A percentile compares a stretch with the other conserved stretches of the same genome.
phyloP scores from a whole-genome alignment of 257 asterid species.

The Nyctanthes arbortristis region DNA sequence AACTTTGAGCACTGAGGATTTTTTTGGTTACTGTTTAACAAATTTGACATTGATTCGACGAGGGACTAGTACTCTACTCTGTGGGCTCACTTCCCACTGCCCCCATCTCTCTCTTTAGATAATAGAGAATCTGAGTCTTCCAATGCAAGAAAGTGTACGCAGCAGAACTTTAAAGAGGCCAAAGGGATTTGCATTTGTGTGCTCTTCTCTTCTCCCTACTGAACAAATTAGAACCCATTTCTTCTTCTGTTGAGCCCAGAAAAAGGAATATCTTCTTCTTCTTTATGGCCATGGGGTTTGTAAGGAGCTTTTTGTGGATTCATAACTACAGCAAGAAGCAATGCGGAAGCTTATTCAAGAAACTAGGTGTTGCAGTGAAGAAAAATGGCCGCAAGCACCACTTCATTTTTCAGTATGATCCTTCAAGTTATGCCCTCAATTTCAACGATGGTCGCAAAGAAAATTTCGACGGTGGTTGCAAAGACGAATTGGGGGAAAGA shows the following conservation, averaged over 20 bases:
- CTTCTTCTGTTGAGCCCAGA: neutral
- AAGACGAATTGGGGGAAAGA: conserved; percentile 9
- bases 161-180: conserved; percentile 25
- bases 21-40: conserved; percentile 30
- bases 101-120: conserved; percentile 14
- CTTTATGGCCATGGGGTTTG: conserved; percentile 23
- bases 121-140: conserved; percentile 64
- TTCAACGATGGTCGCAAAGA: conserved; percentile 64
- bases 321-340: conserved; percentile 48
- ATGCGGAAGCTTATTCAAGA: conserved; percentile 43
- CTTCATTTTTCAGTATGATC: conserved; percentile 57
- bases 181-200: conserved; percentile 3
- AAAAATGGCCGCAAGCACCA: conserved; percentile 35
- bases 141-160: conserved; percentile 36
- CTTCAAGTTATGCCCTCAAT: conserved; percentile 63
- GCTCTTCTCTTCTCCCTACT: conserved; percentile 10
- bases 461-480: conserved; percentile 50
- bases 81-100: conserved; percentile 6
- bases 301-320: conserved; percentile 31
- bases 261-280: neutral
- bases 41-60: conserved; percentile 47
- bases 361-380: conserved; percentile 50
- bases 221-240: neutral
- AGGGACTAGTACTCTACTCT: neutral
- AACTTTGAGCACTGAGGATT: too few relatives aligned